Conservation (phyloP, 1,284 basidiomycete species). For the Cyathus olla region DNA sequence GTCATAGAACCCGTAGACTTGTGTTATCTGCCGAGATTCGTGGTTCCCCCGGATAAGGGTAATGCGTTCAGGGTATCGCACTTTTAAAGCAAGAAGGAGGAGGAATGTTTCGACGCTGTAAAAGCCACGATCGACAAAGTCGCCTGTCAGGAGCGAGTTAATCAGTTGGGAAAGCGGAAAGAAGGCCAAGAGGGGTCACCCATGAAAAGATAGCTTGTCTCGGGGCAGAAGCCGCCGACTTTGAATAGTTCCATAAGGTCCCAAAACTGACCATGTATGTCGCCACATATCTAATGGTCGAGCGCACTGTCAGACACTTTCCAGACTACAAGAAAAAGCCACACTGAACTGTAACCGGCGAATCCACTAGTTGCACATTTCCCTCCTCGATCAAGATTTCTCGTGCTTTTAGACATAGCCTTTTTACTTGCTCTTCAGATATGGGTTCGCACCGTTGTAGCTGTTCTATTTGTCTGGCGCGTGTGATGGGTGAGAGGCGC, state of each 20-base stretch:
- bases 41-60: slow-evolving; percentile 98
- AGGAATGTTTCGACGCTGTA: slow-evolving; percentile 98
- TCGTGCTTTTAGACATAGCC: slow-evolving; percentile 93
- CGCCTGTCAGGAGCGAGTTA: slow-evolving; percentile 61
- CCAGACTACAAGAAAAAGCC: slow-evolving; percentile 4
- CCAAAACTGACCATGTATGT: slow-evolving; percentile 99
- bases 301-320: slow-evolving; percentile 11
- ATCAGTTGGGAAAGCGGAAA: neutral
- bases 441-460: slow-evolving; percentile 93
- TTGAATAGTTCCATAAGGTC: slow-evolving; percentile 98
- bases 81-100: slow-evolving; percentile 94
- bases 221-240: slow-evolving; percentile 94
- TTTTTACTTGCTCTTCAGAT: slow-evolving; percentile 92
- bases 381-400: slow-evolving; percentile 98
- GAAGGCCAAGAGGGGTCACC: slow-evolving; percentile 57
- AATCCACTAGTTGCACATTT: slow-evolving; percentile 96
- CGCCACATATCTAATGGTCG: slow-evolving; percentile 88
- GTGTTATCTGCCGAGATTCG: slow-evolving; percentile 98
- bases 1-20: slow-evolving; percentile 99
- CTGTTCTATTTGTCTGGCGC: slow-evolving; percentile 84
- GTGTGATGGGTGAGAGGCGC: neutral
- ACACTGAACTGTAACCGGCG: slow-evolving; percentile 89
- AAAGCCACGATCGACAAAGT: slow-evolving; percentile 97
- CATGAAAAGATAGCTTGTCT: slow-evolving; percentile 99
- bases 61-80: slow-evolving; percentile 97